These are phyloP conservation scores for Fusarium veterinarium DNA, from an alignment of 2,329 filamentous ascomycete genomes.

Conservation along the genomic window DNA sequence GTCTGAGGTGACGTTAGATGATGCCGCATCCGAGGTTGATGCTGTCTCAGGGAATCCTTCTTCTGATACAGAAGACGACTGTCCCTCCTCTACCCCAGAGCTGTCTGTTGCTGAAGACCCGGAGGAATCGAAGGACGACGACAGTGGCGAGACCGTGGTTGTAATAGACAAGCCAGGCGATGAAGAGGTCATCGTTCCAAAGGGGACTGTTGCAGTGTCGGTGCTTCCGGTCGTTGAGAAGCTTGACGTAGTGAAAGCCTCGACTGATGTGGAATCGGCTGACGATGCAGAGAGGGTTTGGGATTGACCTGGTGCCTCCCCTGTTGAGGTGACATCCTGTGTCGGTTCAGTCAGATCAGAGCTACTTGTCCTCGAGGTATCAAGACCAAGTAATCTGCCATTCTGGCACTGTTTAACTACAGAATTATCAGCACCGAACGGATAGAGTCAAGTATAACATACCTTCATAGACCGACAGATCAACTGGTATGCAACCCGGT, in stretches of 20 bases:
- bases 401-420: neutral
- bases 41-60: neutral
- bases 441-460: neutral
- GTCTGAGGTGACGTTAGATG: neutral
- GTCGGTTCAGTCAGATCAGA: neutral
- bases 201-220: neutral
- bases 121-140: neutral
- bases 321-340: neutral
- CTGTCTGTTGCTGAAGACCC: neutral
- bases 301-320: fast-evolving
- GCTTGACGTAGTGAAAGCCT: neutral
- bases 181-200: neutral
- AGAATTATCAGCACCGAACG: neutral
- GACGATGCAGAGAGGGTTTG: neutral
- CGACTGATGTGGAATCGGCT: neutral
- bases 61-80: neutral
- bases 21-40: neutral
- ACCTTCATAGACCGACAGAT: neutral
- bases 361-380: neutral
- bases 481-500: neutral
- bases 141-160: neutral
- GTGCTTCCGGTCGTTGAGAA: neutral
- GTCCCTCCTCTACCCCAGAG: neutral
- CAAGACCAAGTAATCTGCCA: neutral
- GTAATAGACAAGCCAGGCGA: neutral